Evolutionary conservation across 352 stramenopile genomes (phyloP), one percentile per base, ranked within the genome.

Genomic region (Pythium insidiosum): DNA sequence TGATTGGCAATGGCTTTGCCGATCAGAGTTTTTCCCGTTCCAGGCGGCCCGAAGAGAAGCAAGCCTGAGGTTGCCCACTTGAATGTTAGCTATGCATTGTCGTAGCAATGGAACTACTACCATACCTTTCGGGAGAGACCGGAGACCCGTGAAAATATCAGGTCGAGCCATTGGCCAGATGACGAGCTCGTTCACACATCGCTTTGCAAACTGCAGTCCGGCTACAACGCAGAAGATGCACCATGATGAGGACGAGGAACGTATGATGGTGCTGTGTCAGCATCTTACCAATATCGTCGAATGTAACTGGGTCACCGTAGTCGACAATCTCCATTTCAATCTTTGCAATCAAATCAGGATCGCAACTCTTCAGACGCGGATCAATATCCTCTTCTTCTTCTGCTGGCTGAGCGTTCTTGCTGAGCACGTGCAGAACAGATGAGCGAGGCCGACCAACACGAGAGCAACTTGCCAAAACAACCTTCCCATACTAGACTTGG

Each of bases 1-100:
- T 98, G 84, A 55, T 95, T 95, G 15, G 97, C 97, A 59, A 99
- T 99, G 0, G 97, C 97, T 66, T 99, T 99, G 35, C 95, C 97
- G 47, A 99, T 99, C 38, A 99, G 55, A 2, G 95, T 99, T 76
- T 99, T 99, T 23, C 96, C 84, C 22, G 96, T 97, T 9, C 94
- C 94, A 2, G 94, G 94, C 7, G 94, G 94, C 2, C 95, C 94
- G 60, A 97, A 98, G 5, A 98, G 48, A 18, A 98, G 60, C n/a
- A 98, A 62, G 15, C 95, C 96, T 79, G 62, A 28, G 6, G n/a
- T n/a, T n/a, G n/a, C n/a, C n/a, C 33, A 20, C 6, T n/a, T 21
- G 22, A n/a, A n/a, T n/a, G n/a, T n/a, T n/a, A n/a, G n/a, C n/a
- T n/a, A n/a, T n/a, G n/a, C n/a, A n/a, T n/a, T n/a, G n/a, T n/a